Conservation (phyloP, 345 rosid genomes). For the Psidium guajava region DNA sequence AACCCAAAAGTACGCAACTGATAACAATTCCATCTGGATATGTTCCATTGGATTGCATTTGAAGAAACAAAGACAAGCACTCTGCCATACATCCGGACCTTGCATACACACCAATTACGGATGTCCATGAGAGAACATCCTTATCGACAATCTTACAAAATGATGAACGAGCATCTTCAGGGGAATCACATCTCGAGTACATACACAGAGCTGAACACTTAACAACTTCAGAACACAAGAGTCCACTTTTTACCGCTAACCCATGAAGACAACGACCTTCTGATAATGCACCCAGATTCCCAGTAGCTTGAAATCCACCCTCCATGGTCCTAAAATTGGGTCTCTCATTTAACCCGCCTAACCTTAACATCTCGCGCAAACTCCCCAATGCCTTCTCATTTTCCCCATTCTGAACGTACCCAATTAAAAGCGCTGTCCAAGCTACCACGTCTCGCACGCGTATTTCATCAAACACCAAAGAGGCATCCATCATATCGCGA, state of each 20-base stretch:
- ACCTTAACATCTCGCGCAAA: constrained; percentile 34
- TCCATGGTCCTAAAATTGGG: constrained; percentile 52
- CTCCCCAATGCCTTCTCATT: constrained; percentile 40
- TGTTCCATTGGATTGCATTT: constrained; percentile 37
- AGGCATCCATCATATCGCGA: constrained; percentile 27
- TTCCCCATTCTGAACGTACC: constrained; percentile 54
- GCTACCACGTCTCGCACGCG: constrained; percentile 46
- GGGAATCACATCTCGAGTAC: constrained; percentile 41
- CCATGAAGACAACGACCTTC: constrained; percentile 55
- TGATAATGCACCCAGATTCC: constrained; percentile 28
- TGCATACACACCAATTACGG: constrained; percentile 41
- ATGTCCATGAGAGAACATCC: constrained; percentile 64
- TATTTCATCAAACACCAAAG: constrained; percentile 48
- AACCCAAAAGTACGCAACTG: constrained; percentile 42
- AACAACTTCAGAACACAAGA: constrained; percentile 19
- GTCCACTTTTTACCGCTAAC: constrained; percentile 39
- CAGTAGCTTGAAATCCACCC: constrained; percentile 59
- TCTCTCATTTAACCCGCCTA: constrained; percentile 23
- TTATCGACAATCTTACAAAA: constrained; percentile 34
- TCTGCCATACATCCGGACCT: constrained; percentile 32
- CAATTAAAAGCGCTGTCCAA: constrained; percentile 57
- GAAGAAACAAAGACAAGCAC: constrained; percentile 36
- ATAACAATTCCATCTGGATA: constrained; percentile 43
- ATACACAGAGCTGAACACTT: constrained; percentile 37
- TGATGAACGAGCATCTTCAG: constrained; percentile 29